Evolutionary conservation across 2,329 filamentous ascomycete genomes (phyloP).

Genomic region (Xylaria polymorpha): DNA sequence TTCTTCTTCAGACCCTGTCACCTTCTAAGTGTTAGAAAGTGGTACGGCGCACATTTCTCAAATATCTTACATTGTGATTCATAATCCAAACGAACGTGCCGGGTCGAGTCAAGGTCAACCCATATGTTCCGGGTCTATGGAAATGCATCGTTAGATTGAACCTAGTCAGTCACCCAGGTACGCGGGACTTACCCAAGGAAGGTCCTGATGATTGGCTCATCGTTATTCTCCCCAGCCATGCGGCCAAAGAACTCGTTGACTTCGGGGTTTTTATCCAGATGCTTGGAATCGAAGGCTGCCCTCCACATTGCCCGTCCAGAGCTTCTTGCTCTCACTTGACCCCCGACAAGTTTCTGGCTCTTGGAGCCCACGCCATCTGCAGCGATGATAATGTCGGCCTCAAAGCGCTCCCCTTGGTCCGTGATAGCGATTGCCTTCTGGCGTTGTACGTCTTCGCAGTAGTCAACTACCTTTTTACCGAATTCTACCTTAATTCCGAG

Average conservation of each 20-base stretch:
- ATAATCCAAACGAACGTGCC: slow-evolving; percentile 55
- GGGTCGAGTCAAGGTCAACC: slow-evolving; percentile 50
- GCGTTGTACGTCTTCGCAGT: slow-evolving; percentile 58
- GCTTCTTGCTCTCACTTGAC: slow-evolving; percentile 56
- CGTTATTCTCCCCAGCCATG: slow-evolving; percentile 55
- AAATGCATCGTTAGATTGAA: slow-evolving; percentile 43
- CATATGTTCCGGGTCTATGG: slow-evolving; percentile 56
- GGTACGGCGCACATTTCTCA: not conserved
- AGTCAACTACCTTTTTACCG: slow-evolving; percentile 60
- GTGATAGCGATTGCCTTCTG: slow-evolving; percentile 60
- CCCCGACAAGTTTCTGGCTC: slow-evolving; percentile 57
- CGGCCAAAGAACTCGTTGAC: slow-evolving; percentile 54
- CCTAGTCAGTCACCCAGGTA: slow-evolving; percentile 47
- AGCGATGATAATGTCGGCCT: slow-evolving; percentile 61
- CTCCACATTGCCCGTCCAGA: slow-evolving; percentile 59
- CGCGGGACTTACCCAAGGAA: slow-evolving; percentile 57
- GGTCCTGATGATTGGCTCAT: slow-evolving; percentile 58
- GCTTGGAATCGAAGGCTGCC: slow-evolving; percentile 55
- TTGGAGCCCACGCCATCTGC: slow-evolving; percentile 61
- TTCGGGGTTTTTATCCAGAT: slow-evolving; percentile 55
- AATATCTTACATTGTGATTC: slow-evolving; percentile 52
- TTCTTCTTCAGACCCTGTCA: slow-evolving; percentile 53
- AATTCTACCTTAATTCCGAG: slow-evolving; percentile 61
- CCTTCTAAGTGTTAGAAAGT: slow-evolving; percentile 41
- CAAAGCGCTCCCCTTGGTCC: slow-evolving; percentile 60